Percentiles rank a stretch among this genome's conserved stretches.
These are phyloP conservation scores for Trametes sanguinea DNA, from an alignment of 768 basidiomycete species.

Conservation along the genomic window DNA sequence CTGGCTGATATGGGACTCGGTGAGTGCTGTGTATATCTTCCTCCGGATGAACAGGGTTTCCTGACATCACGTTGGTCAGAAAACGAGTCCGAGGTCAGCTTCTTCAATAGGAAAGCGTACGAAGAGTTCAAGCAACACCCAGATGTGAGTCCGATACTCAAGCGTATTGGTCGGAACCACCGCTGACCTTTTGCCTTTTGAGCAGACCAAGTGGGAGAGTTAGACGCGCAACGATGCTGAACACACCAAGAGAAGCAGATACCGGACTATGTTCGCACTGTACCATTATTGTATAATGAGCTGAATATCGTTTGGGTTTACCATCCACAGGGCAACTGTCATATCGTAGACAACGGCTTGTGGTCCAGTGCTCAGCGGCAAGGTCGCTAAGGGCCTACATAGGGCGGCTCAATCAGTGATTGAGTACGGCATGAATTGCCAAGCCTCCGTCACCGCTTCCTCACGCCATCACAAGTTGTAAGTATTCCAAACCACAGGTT, in stretches of 20 bases:
- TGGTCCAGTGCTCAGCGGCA: too few relatives aligned
- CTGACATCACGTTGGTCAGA: slow-evolving; percentile 48
- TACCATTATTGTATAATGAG: not conserved
- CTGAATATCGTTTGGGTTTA: too few relatives aligned
- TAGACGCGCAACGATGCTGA: not conserved
- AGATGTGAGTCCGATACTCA: slow-evolving; percentile 47
- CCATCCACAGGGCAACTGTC: too few relatives aligned
- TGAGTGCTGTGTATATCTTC: slow-evolving; percentile 38
- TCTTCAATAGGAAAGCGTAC: slow-evolving; percentile 81
- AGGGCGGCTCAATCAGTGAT: too few relatives aligned
- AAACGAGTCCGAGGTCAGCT: slow-evolving; percentile 94
- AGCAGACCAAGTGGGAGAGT: slow-evolving; percentile 30
- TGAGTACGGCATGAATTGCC: too few relatives aligned
- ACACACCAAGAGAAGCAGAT: not conserved
- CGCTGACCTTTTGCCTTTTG: not conserved
- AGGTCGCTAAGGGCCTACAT: too few relatives aligned
- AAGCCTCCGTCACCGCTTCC: too few relatives aligned
- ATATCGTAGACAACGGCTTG: too few relatives aligned
- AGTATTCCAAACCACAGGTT: too few relatives aligned
- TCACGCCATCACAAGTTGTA: too few relatives aligned
- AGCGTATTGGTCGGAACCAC: too few relatives aligned
- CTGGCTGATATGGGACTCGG: slow-evolving; percentile 79
- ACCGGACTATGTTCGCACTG: not conserved
- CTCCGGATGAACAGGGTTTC: not conserved
- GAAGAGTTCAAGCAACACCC: slow-evolving; percentile 83